Base-by-base conservation (phyloP, 768 basidiomycete species). In the Boletus sensibilis region DNA sequence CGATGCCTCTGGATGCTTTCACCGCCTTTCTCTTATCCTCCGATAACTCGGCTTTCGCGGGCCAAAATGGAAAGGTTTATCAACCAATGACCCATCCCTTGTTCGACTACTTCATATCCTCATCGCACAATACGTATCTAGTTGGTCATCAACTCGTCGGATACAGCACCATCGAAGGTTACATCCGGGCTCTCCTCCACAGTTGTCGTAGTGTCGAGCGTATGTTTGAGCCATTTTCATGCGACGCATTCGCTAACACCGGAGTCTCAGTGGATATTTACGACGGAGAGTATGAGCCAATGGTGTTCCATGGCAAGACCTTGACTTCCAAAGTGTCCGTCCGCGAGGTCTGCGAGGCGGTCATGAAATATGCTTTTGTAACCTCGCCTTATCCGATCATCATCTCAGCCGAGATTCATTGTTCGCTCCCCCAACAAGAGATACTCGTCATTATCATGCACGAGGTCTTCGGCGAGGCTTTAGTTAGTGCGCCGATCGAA, bases 171-270 rank as follows among this genome's bases (percentile, higher is more conserved):
- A 84, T 92, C 27, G 95, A 97, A 66, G 85, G 96, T 0, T 98
- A 98, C 68, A 94, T 98, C 53, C 80, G 96, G 0, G 94, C 94
- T 1, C 75, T 98, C 39, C 77, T 97, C 40, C 90, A 90, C 48
- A 84, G 92, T 35, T 96, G 94, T 68, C 82, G 95, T n/a, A 93
- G 90, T 53, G 95, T 98, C 29, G 95, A 98, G 72, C 71, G 95
- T 94, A 63, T 61, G 89, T 80, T n/a, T 31, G 49, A 34, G 6
- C 23, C 39, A 45, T 47, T 31, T 43, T 34, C 43, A 41, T 41
- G 6, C 31, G 25, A 6, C 27, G 43, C 50, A 21, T 35, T 45
- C 9, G 44, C 34, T 50, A 29, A 53, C 39, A 10, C 39, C 31
- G 0, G 2, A 31, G 7, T 21, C 21, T 21, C 41, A 98, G 94